A percentile compares a stretch with the other conserved stretches of the same genome.
phyloP scores from a whole-genome alignment of 805 yeast species.

The Kodamaea neixiangensis region DNA sequence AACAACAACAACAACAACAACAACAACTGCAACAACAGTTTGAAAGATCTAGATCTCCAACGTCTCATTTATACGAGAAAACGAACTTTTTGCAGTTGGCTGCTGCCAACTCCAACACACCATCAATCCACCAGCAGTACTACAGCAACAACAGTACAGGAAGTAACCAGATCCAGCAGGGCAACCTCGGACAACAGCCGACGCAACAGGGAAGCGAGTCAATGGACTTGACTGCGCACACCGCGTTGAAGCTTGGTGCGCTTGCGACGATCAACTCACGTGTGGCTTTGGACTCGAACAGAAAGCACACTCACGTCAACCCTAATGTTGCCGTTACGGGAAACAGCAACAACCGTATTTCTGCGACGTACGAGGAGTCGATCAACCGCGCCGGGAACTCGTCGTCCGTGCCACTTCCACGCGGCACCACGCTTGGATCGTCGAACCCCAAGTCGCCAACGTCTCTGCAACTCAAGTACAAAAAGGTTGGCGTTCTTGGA shows the following conservation, averaged over 20 bases:
- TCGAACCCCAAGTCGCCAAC: constrained; percentile 13
- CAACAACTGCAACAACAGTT: constrained; percentile 25
- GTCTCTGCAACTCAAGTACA: constrained; percentile 10
- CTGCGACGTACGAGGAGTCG: constrained; percentile 31
- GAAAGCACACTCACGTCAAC: constrained; percentile 24
- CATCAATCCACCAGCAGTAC: constrained; percentile 14
- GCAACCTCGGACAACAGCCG: constrained; percentile 6
- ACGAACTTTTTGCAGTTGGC: constrained; percentile 44
- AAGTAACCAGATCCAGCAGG: constrained; percentile 13
- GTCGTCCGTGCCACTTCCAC: constrained; percentile 35
- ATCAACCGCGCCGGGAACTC: constrained; percentile 38
- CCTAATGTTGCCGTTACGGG: constrained; percentile 12
- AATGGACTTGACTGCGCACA: constrained; percentile 32
- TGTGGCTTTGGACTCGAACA: constrained; percentile 46
- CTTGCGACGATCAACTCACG: constrained; percentile 63
- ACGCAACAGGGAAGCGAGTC: constrained; percentile 10
- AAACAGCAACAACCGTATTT: constrained; percentile 16
- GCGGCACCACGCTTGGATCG: constrained; percentile 20
- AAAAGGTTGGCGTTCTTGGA: constrained; percentile 5
- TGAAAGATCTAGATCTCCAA: constrained; percentile 41
- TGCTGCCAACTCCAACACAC: constrained; percentile 20
- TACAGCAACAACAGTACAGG: constrained; percentile 8
- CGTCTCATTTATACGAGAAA: constrained; percentile 44
- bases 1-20: constrained; percentile 16
- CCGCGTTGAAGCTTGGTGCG: constrained; percentile 64